Evolutionary conservation across 371 early-diverging fungal species (phyloP), one percentile per base, ranked within the genome.

Genomic region (Syncephalastrum contaminatum): DNA sequence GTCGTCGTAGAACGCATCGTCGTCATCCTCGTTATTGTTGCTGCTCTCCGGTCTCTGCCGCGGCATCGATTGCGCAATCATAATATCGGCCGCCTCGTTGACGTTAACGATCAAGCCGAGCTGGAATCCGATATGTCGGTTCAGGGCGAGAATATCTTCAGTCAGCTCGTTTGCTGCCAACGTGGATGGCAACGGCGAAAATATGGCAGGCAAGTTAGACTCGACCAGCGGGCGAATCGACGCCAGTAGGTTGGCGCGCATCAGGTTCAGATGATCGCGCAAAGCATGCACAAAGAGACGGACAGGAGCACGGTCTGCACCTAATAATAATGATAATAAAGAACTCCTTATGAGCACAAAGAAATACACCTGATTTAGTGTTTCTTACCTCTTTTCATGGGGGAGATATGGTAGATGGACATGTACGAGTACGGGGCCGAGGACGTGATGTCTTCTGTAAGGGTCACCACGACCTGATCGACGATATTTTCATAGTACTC

Each of bases 401-500:
- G 36, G 2, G 36, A 30, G 12, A 46, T 40, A 27, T 52, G 59
- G 19, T 52, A 48, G 19, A 59, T 51, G 4, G 59, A 51, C 67
- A 48, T 65, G 56, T 21, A 67, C 3, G 62, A 59, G 10, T 62
- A 52, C 36, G 72, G 72, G 15, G 70, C 53, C 48, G 59, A 67
- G 7, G 57, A 47, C 10, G 69, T 54, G 14, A 72, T 62, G 44
- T 69, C 60, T 49, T 67, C 64, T 3, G 66, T 66, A 18, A 56
- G 43, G 6, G 62, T 58, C 16, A 59, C 62, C 76, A 76, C 72
- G 15, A 68, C 71, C 58, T 72, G 76, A 51, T 76, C 71, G 6
- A 72, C 71, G 18, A 76, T 70, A 21, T 59, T 70, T 58, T 76
- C 76, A 63, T 76, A 76, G 41, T 72, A 76, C 43, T 72, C 76